Percentiles rank a stretch among this genome's conserved stretches.
Conservation (phyloP, 495 filamentous ascomycete species). For the Talaromyces proteolyticus region DNA sequence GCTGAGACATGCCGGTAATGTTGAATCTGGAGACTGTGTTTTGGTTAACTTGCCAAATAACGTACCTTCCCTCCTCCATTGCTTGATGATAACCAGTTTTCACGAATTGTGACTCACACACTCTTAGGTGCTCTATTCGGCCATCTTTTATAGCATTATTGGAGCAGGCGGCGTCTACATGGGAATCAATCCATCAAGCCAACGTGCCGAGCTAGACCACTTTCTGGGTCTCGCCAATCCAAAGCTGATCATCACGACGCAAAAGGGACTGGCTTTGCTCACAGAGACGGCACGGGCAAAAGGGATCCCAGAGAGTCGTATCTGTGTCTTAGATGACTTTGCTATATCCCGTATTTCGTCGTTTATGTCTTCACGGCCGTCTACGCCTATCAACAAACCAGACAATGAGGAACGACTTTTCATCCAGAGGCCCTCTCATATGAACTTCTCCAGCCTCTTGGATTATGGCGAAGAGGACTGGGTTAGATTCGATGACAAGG, state of each 20-base stretch:
- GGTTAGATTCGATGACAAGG: conserved; percentile 43
- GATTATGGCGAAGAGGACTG: conserved; percentile 46
- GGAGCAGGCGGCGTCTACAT: conserved; percentile 39
- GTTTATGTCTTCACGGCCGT: background rate
- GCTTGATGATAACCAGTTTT: background rate
- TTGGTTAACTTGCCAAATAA: conserved; percentile 58
- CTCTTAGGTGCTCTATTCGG: conserved; percentile 39
- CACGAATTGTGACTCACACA: background rate
- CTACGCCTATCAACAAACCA: conserved; percentile 3
- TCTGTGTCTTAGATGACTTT: conserved; percentile 43
- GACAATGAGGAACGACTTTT: conserved; percentile 9
- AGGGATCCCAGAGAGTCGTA: conserved; percentile 39
- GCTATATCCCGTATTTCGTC: background rate
- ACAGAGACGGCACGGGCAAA: conserved; percentile 37
- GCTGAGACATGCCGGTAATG: conserved; percentile 39
- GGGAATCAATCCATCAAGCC: conserved; percentile 28
- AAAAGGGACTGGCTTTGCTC: conserved; percentile 34
- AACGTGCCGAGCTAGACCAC: conserved; percentile 25
- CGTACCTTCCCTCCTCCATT: conserved; percentile 22
- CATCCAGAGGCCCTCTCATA: conserved; percentile 15
- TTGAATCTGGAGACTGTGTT: conserved; percentile 53
- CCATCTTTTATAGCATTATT: conserved; percentile 41
- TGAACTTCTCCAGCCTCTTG: conserved; percentile 37
- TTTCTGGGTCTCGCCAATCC: conserved; percentile 22
- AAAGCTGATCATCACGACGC: conserved; percentile 31